phyloP scores from a whole-genome alignment of 2,329 filamentous ascomycete species.

The Diplocarpon mali region DNA sequence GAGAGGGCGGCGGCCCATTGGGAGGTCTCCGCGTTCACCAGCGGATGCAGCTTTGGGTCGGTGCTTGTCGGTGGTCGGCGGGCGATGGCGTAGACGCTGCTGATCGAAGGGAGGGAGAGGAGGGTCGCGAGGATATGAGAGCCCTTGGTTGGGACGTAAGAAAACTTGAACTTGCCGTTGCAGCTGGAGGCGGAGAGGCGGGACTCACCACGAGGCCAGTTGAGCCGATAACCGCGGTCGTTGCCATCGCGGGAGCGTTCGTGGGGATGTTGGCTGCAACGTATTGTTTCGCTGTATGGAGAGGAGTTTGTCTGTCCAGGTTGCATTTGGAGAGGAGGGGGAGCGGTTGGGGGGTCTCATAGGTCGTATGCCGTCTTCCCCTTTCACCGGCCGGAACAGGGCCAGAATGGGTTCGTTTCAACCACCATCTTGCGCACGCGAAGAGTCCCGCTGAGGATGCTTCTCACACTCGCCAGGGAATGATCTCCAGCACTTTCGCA shows the following conservation, averaged over 20 bases:
- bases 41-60: slow-evolving; percentile 49
- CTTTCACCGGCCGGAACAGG: too few relatives aligned
- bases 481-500: too few relatives aligned
- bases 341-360: too few relatives aligned
- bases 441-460: too few relatives aligned
- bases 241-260: slow-evolving; percentile 1
- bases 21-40: slow-evolving; percentile 54
- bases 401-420: too few relatives aligned
- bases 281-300: too few relatives aligned
- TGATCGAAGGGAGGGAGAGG: slow-evolving; percentile 41
- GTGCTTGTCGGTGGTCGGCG: slow-evolving; percentile 47
- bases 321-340: too few relatives aligned
- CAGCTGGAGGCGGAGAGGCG: background rate
- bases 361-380: too few relatives aligned
- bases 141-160: slow-evolving; percentile 34
- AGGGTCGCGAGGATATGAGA: slow-evolving; percentile 62
- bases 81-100: slow-evolving; percentile 46
- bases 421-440: too few relatives aligned
- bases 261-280: background rate
- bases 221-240: slow-evolving; percentile 12
- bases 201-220: slow-evolving; percentile 38
- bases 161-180: background rate
- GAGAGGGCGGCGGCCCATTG: slow-evolving; percentile 56
- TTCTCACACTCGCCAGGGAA: too few relatives aligned
- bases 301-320: too few relatives aligned